Conservation (phyloP, 176 grass and related monocot species). For the Puccinellia tenuiflora region DNA sequence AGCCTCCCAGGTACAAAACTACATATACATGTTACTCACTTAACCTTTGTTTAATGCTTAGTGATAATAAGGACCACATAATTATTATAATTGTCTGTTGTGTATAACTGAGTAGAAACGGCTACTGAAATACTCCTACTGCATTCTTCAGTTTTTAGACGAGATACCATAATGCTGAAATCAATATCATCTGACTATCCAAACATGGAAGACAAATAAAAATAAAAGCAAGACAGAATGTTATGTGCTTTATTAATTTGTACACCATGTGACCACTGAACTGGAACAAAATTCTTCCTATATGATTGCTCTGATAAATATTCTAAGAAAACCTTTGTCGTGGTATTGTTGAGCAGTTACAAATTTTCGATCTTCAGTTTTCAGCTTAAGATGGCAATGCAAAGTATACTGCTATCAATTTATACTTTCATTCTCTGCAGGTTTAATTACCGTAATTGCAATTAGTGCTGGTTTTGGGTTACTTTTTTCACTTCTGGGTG, state of each 20-base stretch:
- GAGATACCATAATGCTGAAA: not conserved
- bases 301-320: not conserved
- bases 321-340: not conserved
- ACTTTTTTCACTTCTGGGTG: slow-evolving; percentile 15
- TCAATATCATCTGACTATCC: not conserved
- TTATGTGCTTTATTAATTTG: not conserved
- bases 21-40: not conserved
- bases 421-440: not conserved
- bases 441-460: slow-evolving; percentile 30
- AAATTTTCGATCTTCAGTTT: not conserved
- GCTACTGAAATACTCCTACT: not conserved
- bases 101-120: not conserved
- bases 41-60: no score
- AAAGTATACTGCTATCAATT: not conserved
- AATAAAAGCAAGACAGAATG: not conserved
- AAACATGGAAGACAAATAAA: not conserved
- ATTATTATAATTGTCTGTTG: not conserved
- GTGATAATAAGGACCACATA: not conserved
- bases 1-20: not conserved
- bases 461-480: slow-evolving; percentile 26
- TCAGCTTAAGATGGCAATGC: not conserved
- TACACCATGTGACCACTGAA: not conserved
- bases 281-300: not conserved
- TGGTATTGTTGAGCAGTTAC: not conserved
- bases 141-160: not conserved